These are phyloP conservation scores for Cladosporium sp. DNA, from an alignment of 2,329 filamentous ascomycete species.

Conservation along the genomic window DNA sequence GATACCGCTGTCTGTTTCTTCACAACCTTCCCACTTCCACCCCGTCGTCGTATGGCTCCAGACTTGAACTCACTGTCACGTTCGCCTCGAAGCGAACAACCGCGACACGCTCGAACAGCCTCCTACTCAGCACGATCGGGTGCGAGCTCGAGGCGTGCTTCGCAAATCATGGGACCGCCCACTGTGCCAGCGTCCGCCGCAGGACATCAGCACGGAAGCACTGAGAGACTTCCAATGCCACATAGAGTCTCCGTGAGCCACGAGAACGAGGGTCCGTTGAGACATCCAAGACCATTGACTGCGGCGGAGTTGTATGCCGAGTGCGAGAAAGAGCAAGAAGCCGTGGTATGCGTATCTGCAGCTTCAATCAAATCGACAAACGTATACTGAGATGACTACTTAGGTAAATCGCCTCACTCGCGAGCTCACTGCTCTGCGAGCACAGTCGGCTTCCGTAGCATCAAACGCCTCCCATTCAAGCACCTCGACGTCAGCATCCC, in stretches of 20 bases:
- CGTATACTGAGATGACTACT: neutral
- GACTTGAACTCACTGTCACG: slow-evolving; percentile 44
- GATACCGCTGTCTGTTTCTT: neutral
- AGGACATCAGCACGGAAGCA: slow-evolving; percentile 2
- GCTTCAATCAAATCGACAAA: neutral
- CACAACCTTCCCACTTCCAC: neutral
- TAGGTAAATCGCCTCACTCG: slow-evolving; percentile 90
- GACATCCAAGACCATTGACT: slow-evolving; percentile 83
- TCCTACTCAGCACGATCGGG: slow-evolving; percentile 24
- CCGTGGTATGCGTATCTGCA: slow-evolving; percentile 60
- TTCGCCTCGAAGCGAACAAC: slow-evolving; percentile 32
- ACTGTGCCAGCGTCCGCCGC: slow-evolving; percentile 16
- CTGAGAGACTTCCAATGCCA: slow-evolving; percentile 8
- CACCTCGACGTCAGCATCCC: slow-evolving; percentile 42
- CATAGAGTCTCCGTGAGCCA: slow-evolving; percentile 16
- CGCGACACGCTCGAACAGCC: slow-evolving; percentile 32
- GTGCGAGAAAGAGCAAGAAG: slow-evolving; percentile 92
- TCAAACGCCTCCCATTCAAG: slow-evolving; percentile 54
- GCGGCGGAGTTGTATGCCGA: slow-evolving; percentile 83
- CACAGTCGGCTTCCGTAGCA: slow-evolving; percentile 58
- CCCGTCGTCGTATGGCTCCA: slow-evolving; percentile 40
- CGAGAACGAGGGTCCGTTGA: slow-evolving; percentile 54
- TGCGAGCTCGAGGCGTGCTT: slow-evolving; percentile 42
- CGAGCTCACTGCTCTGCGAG: slow-evolving; percentile 79
- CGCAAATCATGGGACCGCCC: slow-evolving; percentile 34